Percentiles rank a stretch among this genome's conserved stretches.
Conservation (phyloP, 176 grass and related monocot species). For the Elymus sibiricus region DNA sequence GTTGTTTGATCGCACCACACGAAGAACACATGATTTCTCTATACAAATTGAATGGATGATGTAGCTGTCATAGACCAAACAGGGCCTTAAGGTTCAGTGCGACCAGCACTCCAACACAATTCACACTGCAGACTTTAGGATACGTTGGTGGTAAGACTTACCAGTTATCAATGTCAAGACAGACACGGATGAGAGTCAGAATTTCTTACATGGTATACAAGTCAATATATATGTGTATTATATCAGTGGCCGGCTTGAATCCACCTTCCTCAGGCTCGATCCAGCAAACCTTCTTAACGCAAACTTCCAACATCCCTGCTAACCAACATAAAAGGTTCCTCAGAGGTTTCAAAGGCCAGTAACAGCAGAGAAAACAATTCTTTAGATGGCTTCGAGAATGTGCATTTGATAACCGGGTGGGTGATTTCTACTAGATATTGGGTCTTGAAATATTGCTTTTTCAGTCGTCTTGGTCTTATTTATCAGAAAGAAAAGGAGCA, state of each 20-base stretch:
- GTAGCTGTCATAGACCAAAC: not conserved
- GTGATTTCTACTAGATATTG: not conserved
- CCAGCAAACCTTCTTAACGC: slow-evolving; percentile 46
- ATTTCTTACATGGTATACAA: not conserved
- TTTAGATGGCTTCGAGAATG: not conserved
- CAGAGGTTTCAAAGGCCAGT: not conserved
- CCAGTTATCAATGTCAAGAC: not conserved
- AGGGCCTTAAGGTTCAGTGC: not conserved
- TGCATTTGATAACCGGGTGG: not conserved
- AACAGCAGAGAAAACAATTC: not conserved
- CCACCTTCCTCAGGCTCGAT: slow-evolving; percentile 47
- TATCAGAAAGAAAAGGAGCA: not conserved
- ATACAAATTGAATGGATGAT: not conserved
- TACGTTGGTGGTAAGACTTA: not conserved
- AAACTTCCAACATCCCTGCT: slow-evolving; percentile 52
- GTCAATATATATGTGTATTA: slow-evolving; percentile 9
- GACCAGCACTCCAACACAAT: not conserved
- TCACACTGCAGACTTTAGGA: not conserved
- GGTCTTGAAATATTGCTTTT: not conserved
- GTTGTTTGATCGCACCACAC: not conserved
- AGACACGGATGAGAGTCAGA: not conserved
- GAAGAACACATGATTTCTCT: not conserved
- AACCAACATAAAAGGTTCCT: slow-evolving; percentile 10
- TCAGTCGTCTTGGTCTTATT: not conserved
- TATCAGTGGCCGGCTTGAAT: slow-evolving; percentile 48